Percentiles rank a stretch among this genome's conserved stretches.
These are phyloP conservation scores for Ceratocystiopsis minuta DNA, from an alignment of 2,329 filamentous ascomycete species.

Conservation along the genomic window DNA sequence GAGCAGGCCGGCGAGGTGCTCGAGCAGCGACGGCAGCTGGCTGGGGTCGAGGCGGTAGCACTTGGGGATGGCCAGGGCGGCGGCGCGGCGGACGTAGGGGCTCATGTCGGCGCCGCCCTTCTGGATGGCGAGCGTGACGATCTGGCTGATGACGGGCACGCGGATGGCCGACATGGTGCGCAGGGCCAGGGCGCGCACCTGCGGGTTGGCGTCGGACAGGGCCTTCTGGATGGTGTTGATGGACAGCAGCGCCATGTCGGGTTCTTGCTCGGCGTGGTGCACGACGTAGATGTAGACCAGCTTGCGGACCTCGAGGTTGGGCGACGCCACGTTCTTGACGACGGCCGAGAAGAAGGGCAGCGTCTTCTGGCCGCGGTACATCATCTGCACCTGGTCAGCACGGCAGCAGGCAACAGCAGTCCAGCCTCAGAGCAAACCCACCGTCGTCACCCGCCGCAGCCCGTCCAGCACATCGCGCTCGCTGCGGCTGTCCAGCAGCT, in stretches of 20 bases:
- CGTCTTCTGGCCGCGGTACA: conserved; percentile 79
- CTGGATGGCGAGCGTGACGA: conserved; percentile 90
- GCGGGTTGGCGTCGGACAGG: conserved; percentile 77
- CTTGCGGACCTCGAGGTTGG: conserved; percentile 90
- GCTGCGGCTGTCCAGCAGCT: conserved; percentile 80
- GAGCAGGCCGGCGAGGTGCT: conserved; percentile 60
- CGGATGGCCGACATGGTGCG: conserved; percentile 94
- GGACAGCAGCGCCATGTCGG: conserved; percentile 82
- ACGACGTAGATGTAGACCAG: conserved; percentile 97
- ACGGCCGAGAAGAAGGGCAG: conserved; percentile 92
- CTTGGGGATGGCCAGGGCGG: conserved; percentile 85
- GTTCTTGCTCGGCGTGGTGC: conserved; percentile 89
- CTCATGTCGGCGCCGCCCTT: conserved; percentile 89
- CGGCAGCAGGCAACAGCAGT: too few relatives aligned
- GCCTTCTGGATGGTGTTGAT: conserved; percentile 99
- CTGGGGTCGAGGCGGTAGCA: conserved; percentile 81
- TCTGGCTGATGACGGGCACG: conserved; percentile 96
- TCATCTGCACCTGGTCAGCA: conserved; percentile 47
- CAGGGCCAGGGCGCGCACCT: conserved; percentile 77
- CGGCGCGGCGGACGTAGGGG: conserved; percentile 78
- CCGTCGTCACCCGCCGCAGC: conserved; percentile 70
- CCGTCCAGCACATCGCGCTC: conserved; percentile 89
- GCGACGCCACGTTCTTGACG: conserved; percentile 91
- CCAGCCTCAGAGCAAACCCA: too few relatives aligned
- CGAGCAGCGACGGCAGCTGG: conserved; percentile 68